phyloP scores from a whole-genome alignment of 345 rosid species.

The Draba incana region DNA sequence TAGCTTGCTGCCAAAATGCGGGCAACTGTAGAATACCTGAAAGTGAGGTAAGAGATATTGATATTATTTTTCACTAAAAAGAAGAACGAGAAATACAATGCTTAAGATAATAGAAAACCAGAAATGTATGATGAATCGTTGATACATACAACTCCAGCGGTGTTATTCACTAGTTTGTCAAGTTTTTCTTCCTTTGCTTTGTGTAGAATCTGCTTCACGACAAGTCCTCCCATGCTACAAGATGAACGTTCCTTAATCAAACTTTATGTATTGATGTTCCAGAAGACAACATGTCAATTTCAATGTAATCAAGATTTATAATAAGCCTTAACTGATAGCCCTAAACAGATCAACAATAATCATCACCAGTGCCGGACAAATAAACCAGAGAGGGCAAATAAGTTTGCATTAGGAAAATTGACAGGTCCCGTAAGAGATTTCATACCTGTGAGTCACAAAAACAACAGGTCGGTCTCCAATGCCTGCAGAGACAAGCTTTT shows the following conservation, averaged over 20 bases:
- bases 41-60: slow-evolving; percentile 23
- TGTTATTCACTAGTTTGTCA: slow-evolving; percentile 78
- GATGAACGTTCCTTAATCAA: slow-evolving; percentile 31
- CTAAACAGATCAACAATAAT: slow-evolving; percentile 3
- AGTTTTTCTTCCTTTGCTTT: slow-evolving; percentile 85
- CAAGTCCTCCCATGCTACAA: slow-evolving; percentile 96
- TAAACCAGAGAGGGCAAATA: slow-evolving; percentile 1
- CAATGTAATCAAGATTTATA: neutral
- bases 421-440: slow-evolving; percentile 13
- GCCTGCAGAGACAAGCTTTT: slow-evolving; percentile 85
- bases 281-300: slow-evolving; percentile 3
- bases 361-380: neutral
- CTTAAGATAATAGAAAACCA: slow-evolving; percentile 1
- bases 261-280: slow-evolving; percentile 7
- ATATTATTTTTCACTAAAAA: slow-evolving; percentile 5
- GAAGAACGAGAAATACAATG: neutral
- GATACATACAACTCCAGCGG: slow-evolving; percentile 82
- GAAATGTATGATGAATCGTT: slow-evolving; percentile 4
- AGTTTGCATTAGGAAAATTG: slow-evolving; percentile 3
- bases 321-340: slow-evolving; percentile 9
- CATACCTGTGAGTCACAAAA: slow-evolving; percentile 95
- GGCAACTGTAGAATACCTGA: slow-evolving; percentile 97
- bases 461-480: slow-evolving; percentile 96
- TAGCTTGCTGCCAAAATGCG: slow-evolving; percentile 96
- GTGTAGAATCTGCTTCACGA: slow-evolving; percentile 91